A percentile compares a stretch with the other conserved stretches of the same genome.
These are phyloP conservation scores for Ophiosphaerella korrae DNA, from an alignment of 2,329 filamentous ascomycete species.

Conservation along the genomic window DNA sequence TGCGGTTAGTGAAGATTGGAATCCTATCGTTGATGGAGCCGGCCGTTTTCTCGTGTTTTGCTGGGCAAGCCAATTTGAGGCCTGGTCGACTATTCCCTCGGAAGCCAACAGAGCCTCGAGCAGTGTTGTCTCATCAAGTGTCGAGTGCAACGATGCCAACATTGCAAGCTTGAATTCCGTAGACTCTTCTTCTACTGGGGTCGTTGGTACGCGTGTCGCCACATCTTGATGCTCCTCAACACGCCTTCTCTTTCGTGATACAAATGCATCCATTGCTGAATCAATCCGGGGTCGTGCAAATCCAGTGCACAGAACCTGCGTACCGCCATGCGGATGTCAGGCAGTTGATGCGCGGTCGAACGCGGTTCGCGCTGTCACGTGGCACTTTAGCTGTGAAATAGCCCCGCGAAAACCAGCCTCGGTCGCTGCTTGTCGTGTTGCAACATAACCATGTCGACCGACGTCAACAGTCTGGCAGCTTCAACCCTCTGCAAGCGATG, in stretches of 20 bases:
- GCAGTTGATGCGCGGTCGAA: background rate
- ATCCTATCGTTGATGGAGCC: slow-evolving; percentile 36
- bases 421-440: slow-evolving; percentile 20
- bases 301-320: no score
- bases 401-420: slow-evolving; percentile 30
- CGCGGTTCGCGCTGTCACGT: slow-evolving; percentile 21
- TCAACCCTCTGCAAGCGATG: slow-evolving; percentile 17
- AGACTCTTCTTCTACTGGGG: slow-evolving; percentile 66
- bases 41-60: slow-evolving; percentile 38
- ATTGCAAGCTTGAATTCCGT: slow-evolving; percentile 91
- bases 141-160: slow-evolving; percentile 75
- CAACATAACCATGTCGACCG: slow-evolving; percentile 23
- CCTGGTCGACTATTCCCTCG: slow-evolving; percentile 74
- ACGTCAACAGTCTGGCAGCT: slow-evolving; percentile 13
- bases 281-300: no score
- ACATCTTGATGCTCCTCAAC: slow-evolving; percentile 11
- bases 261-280: slow-evolving; percentile 45
- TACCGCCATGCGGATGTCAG: no score
- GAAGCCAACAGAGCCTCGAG: slow-evolving; percentile 80
- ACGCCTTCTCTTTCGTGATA: slow-evolving; percentile 45
- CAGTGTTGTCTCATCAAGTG: slow-evolving; percentile 66
- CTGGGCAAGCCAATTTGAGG: slow-evolving; percentile 61
- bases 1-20: slow-evolving; percentile 51
- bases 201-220: background rate
- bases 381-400: slow-evolving; percentile 11